These are phyloP conservation scores for Leishmania guyanensis DNA, from an alignment of 208 protist species.

Conservation along the genomic window DNA sequence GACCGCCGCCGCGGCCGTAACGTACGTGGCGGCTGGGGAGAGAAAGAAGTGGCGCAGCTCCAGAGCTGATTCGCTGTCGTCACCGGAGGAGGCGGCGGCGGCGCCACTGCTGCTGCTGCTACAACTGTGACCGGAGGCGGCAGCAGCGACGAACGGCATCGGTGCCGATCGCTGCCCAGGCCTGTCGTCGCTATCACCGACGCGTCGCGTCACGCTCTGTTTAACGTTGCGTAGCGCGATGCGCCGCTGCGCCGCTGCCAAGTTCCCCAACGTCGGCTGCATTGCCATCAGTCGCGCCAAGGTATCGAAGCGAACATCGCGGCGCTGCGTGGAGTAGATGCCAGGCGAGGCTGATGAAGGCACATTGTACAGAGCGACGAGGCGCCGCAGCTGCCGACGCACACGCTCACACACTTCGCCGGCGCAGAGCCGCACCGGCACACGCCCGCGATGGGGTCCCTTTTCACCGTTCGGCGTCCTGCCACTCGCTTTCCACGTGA, in stretches of 20 bases:
- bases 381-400: slow-evolving; percentile 20
- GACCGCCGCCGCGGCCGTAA: slow-evolving; percentile 12
- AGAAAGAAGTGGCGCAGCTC: slow-evolving; percentile 36
- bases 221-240: background rate
- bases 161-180: background rate
- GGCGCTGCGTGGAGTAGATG: background rate
- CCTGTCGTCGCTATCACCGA: too few species aligned
- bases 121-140: background rate
- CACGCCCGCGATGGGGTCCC: background rate
- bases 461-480: too few species aligned
- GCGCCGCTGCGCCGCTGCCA: slow-evolving; percentile 19
- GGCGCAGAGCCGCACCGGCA: slow-evolving; percentile 24
- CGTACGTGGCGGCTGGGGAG: slow-evolving; percentile 39
- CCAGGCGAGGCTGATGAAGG: background rate
- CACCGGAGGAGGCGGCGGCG: background rate
- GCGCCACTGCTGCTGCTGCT: background rate
- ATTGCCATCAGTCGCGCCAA: slow-evolving; percentile 23
- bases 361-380: slow-evolving; percentile 18
- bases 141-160: background rate
- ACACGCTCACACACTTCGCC: slow-evolving; percentile 30
- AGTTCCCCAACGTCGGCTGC: slow-evolving; percentile 10
- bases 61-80: background rate
- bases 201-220: background rate
- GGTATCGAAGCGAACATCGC: slow-evolving; percentile 15
- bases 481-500: slow-evolving; percentile 10